These are phyloP conservation scores for Stagonosporopsis chrysanthemi DNA, from an alignment of 2,329 filamentous ascomycete species.

Conservation along the genomic window DNA sequence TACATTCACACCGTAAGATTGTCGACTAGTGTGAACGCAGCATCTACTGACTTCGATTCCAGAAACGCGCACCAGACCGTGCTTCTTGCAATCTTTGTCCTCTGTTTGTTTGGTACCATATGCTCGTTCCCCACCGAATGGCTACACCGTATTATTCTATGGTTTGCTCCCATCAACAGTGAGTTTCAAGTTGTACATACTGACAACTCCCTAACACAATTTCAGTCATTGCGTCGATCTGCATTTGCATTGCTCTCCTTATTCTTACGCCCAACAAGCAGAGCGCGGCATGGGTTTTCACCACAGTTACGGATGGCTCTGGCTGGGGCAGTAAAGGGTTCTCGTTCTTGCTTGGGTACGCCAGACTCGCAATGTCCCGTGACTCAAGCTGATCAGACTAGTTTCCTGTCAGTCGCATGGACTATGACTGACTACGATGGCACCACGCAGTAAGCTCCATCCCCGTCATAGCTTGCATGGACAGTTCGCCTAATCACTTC, in stretches of 20 bases:
- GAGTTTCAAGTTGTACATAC: slow-evolving; percentile 13
- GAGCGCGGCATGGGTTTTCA: slow-evolving; percentile 67
- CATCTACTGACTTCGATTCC: slow-evolving; percentile 8
- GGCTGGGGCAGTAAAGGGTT: slow-evolving; percentile 68
- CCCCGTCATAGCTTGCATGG: slow-evolving; percentile 22
- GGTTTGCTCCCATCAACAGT: slow-evolving; percentile 73
- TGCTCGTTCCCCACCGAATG: slow-evolving; percentile 68
- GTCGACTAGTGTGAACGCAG: not conserved
- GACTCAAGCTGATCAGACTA: slow-evolving; percentile 32
- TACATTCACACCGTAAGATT: slow-evolving; percentile 64
- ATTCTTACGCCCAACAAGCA: slow-evolving; percentile 67
- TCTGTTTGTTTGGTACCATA: slow-evolving; percentile 65
- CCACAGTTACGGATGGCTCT: slow-evolving; percentile 66
- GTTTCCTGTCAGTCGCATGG: slow-evolving; percentile 64
- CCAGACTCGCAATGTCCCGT: slow-evolving; percentile 24
- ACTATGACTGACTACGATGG: slow-evolving; percentile 75
- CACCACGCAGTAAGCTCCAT: slow-evolving; percentile 64
- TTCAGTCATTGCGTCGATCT: slow-evolving; percentile 64
- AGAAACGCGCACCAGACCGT: slow-evolving; percentile 67
- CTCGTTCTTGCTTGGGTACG: slow-evolving; percentile 67
- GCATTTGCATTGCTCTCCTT: slow-evolving; percentile 66
- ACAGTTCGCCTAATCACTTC: slow-evolving; percentile 34
- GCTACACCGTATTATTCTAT: slow-evolving; percentile 66
- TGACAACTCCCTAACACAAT: slow-evolving; percentile 7
- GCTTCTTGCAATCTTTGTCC: slow-evolving; percentile 62